A percentile compares a stretch with the other conserved stretches of the same genome.
These are phyloP conservation scores for Colletotrichum navitas DNA, from an alignment of 2,329 filamentous ascomycete species.

Conservation along the genomic window DNA sequence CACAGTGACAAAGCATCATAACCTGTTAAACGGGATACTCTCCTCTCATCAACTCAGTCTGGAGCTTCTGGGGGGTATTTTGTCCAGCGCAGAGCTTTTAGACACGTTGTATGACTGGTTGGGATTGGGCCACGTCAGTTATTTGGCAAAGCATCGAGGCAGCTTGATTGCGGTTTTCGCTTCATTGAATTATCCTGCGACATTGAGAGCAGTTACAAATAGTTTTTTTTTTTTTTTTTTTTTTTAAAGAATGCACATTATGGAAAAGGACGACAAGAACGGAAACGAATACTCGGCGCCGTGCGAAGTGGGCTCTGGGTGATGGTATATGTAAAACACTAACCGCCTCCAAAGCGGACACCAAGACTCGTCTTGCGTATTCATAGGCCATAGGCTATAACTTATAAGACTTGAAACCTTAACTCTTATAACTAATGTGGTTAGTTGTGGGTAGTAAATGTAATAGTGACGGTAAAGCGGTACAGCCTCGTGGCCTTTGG, in stretches of 20 bases:
- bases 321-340: accelerated
- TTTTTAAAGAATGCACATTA: too few species aligned
- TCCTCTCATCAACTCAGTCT: not conserved
- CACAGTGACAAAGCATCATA: not conserved
- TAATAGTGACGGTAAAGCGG: not conserved
- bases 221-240: too few species aligned
- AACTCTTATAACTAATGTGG: accelerated
- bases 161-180: too few species aligned
- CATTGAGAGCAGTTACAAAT: too few species aligned
- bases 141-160: too few species aligned
- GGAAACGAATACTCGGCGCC: too few species aligned
- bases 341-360: not conserved
- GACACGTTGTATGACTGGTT: too few species aligned
- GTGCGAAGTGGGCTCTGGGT: not conserved
- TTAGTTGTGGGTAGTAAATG: not conserved
- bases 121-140: too few species aligned
- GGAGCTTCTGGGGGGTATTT: too few species aligned
- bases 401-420: not conserved
- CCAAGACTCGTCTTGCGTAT: not conserved
- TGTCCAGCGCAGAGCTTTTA: too few species aligned
- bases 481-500: not conserved
- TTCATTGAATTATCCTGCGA: too few species aligned
- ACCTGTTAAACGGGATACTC: not conserved
- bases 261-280: too few species aligned
- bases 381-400: not conserved